Percentiles rank a stretch among this genome's conserved stretches.
Conservation (phyloP, 352 stramenopile species). For the Globisporangium ultimum region DNA sequence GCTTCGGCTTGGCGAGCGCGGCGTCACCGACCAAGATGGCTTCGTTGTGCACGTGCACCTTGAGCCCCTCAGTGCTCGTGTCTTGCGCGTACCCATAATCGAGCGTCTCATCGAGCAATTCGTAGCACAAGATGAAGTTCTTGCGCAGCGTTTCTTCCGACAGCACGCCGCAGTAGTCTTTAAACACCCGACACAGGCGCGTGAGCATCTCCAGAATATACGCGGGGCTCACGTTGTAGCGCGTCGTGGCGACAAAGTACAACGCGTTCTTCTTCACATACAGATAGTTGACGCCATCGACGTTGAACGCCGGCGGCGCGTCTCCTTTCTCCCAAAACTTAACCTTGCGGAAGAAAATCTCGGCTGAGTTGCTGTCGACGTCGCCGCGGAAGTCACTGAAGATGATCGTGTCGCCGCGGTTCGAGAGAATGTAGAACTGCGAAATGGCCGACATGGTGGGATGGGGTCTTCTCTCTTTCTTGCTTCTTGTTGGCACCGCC, state of each 20-base stretch:
- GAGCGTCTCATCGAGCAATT: slow-evolving; percentile 98
- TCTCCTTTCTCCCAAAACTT: slow-evolving; percentile 98
- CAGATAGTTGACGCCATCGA: slow-evolving; percentile 98
- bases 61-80: slow-evolving; percentile 97
- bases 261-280: slow-evolving; percentile 98
- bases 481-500: not conserved
- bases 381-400: slow-evolving; percentile 95
- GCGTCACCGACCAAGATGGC: slow-evolving; percentile 92
- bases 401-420: slow-evolving; percentile 98
- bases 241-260: slow-evolving; percentile 97
- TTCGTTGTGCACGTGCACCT: slow-evolving; percentile 98
- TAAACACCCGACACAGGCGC: slow-evolving; percentile 95
- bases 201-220: slow-evolving; percentile 96
- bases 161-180: slow-evolving; percentile 99
- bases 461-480: not conserved
- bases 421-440: slow-evolving; percentile 99
- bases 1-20: slow-evolving; percentile 84
- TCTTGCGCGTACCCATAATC: slow-evolving; percentile 98
- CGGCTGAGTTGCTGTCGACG: slow-evolving; percentile 80
- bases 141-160: slow-evolving; percentile 98
- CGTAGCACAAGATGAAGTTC: slow-evolving; percentile 99
- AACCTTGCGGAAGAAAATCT: slow-evolving; percentile 99
- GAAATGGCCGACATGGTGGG: slow-evolving; percentile 80
- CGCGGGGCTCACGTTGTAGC: slow-evolving; percentile 95
- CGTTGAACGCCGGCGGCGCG: slow-evolving; percentile 95